Conservation (phyloP, 805 yeast genomes). For the Saturnispora sanitii region DNA sequence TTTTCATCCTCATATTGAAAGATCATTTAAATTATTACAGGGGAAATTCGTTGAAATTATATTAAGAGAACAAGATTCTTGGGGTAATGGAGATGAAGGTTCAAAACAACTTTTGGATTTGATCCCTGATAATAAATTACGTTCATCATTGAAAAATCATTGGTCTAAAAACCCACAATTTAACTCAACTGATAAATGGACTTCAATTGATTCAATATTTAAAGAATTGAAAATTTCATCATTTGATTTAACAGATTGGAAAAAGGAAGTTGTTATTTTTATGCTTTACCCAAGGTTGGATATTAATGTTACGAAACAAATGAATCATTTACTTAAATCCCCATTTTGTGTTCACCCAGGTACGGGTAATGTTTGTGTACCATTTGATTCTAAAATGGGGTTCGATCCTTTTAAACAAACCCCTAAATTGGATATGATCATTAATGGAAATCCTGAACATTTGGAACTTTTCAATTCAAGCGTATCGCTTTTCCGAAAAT, state of each 20-base stretch:
- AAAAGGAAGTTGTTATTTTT: constrained; percentile 70
- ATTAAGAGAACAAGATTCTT: constrained; percentile 79
- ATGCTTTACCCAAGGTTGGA: constrained; percentile 87
- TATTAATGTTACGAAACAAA: constrained; percentile 81
- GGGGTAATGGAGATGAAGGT: constrained; percentile 50
- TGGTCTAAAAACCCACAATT: constrained; percentile 51
- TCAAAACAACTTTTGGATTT: constrained; percentile 50
- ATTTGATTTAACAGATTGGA: constrained; percentile 48
- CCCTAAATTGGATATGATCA: constrained; percentile 61
- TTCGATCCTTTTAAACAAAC: constrained; percentile 69
- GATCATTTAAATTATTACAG: constrained; percentile 62
- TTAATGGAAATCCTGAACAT: constrained; percentile 51
- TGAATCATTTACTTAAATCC: constrained; percentile 86
- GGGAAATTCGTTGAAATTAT: constrained; percentile 55
- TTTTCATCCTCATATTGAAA: constrained; percentile 75
- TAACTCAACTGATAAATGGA: constrained; percentile 65
- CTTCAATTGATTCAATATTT: constrained; percentile 52
- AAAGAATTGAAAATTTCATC: constrained; percentile 27
- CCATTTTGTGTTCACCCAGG: constrained; percentile 97
- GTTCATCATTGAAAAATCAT: constrained; percentile 39
- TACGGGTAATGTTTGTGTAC: constrained; percentile 93
- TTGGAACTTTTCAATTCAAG: constrained; percentile 41
- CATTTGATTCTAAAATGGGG: constrained; percentile 48
- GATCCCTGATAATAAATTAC: constrained; percentile 50
- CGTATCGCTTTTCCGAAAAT: constrained; percentile 6